A percentile compares a stretch with the other conserved stretches of the same genome.
phyloP scores from a whole-genome alignment of 2,329 filamentous ascomycete species.

The Stagonosporopsis vannaccii region DNA sequence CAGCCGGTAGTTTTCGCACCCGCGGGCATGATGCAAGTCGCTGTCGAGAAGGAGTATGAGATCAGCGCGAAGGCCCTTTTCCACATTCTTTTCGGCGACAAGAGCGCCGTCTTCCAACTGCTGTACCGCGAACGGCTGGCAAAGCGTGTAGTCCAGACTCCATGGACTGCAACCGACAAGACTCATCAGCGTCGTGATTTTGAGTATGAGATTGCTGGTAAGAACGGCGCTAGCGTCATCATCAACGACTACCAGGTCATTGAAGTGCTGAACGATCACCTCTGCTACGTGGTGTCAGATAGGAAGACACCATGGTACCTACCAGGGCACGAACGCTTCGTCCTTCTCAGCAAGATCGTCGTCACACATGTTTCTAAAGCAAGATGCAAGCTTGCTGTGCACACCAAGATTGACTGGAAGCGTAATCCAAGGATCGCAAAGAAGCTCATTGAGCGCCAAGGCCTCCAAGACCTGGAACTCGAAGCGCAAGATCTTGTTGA shows the following conservation, averaged over 20 bases:
- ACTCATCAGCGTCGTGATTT: slow-evolving; percentile 80
- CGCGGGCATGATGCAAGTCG: slow-evolving; percentile 76
- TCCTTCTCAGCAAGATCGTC: slow-evolving; percentile 86
- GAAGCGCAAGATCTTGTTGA: slow-evolving; percentile 79
- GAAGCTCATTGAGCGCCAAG: slow-evolving; percentile 66
- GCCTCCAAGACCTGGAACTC: slow-evolving; percentile 75
- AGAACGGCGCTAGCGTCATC: slow-evolving; percentile 50
- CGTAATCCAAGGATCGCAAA: slow-evolving; percentile 58
- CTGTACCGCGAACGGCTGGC: slow-evolving; percentile 74
- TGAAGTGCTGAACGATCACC: slow-evolving; percentile 66
- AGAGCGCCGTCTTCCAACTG: slow-evolving; percentile 91
- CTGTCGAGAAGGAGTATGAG: slow-evolving; percentile 83
- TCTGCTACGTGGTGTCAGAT: slow-evolving; percentile 73
- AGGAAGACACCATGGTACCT: slow-evolving; percentile 79
- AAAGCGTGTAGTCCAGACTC: slow-evolving; percentile 75
- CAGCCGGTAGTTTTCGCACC: slow-evolving; percentile 86
- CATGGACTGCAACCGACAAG: slow-evolving; percentile 77
- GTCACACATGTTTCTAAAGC: slow-evolving; percentile 94
- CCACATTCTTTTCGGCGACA: slow-evolving; percentile 95
- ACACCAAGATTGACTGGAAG: slow-evolving; percentile 86
- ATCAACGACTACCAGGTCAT: slow-evolving; percentile 87
- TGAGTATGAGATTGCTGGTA: slow-evolving; percentile 73
- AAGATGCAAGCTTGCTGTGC: slow-evolving; percentile 88
- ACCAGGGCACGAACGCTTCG: slow-evolving; percentile 79
- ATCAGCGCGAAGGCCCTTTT: slow-evolving; percentile 94